These are phyloP conservation scores for Fonsecaea nubica DNA, from an alignment of 2,329 filamentous ascomycete genomes.

Conservation along the genomic window DNA sequence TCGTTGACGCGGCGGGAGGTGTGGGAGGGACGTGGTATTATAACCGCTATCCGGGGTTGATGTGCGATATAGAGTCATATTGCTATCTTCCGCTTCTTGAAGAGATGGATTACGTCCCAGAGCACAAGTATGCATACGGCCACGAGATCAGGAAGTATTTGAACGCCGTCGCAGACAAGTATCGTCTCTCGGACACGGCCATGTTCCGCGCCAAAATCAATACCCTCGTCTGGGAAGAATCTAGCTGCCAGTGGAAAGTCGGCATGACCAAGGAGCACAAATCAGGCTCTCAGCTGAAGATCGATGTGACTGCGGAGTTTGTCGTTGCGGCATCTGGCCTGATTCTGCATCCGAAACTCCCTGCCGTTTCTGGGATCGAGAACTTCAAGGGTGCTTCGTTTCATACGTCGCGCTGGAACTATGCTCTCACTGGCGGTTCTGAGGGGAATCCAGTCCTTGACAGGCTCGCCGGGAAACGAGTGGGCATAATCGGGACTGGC, in stretches of 20 bases:
- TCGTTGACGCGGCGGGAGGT: constrained; percentile 48
- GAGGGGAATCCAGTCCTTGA: constrained; percentile 49
- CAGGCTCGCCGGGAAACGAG: constrained; percentile 24
- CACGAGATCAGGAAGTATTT: constrained; percentile 56
- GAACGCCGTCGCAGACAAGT: constrained; percentile 37
- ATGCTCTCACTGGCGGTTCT: constrained; percentile 25
- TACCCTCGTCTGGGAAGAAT: constrained; percentile 22
- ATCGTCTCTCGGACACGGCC: constrained; percentile 10
- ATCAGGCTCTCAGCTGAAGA: background rate
- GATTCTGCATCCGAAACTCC: constrained; percentile 47
- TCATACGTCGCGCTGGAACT: constrained; percentile 42
- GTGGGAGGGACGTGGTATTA: constrained; percentile 56
- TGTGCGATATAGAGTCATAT: constrained; percentile 61
- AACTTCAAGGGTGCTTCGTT: constrained; percentile 41
- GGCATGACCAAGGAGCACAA: constrained; percentile 13
- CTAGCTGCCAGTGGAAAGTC: constrained; percentile 17
- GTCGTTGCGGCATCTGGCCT: constrained; percentile 14
- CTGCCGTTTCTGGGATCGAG: constrained; percentile 40
- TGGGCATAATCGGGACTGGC: constrained; percentile 32
- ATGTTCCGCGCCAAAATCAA: constrained; percentile 20
- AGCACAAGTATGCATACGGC: constrained; percentile 49
- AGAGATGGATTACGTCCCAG: constrained; percentile 53
- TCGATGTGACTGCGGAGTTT: constrained; percentile 17
- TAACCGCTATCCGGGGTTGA: constrained; percentile 57
- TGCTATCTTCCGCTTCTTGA: constrained; percentile 24